Evolutionary conservation across 1,284 basidiomycete genomes (phyloP), one percentile per base, ranked within the genome.

Genomic region (Apiotrichum mycotoxinovorans): DNA sequence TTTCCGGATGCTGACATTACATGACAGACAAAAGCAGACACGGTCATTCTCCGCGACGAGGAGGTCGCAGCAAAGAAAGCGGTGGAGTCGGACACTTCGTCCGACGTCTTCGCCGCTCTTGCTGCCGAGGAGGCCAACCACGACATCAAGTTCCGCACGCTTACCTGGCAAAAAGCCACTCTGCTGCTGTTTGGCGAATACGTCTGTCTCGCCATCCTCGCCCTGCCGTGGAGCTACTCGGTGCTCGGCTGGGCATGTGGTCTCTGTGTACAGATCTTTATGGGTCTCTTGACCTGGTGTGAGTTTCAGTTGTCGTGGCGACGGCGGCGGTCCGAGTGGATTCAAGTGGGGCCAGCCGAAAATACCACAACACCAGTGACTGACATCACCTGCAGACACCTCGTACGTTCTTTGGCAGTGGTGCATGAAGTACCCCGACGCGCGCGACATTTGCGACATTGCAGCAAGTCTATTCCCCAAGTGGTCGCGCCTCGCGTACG

Each of bases 381-480:
- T 57, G 47, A 57, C 25, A 18, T 7, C 30, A 12, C 5, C 20
- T 2, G n/a, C 40, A 73, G 71, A 73, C 62, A 74, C 72, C 1
- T 67, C 64, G 14, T 75, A 75, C 52, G 47, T 66, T n/a, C 59
- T 72, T 11, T 75, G 72, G 73, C 66, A 74, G 54, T 87, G 82
- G 71, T 85, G 83, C 69, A 78, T 87, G 65, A 77, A 76, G 57
- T 80, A 87, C 58, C 85, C 85, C 0, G 80, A 84, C 52, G 73
- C 81, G 14, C 79, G 80, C n/a, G 82, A 86, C 64, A 83, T 86
- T 27, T 85, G 83, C 67, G 85, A 87, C 62, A 83, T 86, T 33
- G 84, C 84, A 3, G 78, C 79, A 30, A 76, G 80, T 38, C 78
- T 86, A 41, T 73, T 73, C 60, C 64, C 64, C 18, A 11, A n/a